Conservation (phyloP, 148 eudicot species). For the Rhododendron ovatum region DNA sequence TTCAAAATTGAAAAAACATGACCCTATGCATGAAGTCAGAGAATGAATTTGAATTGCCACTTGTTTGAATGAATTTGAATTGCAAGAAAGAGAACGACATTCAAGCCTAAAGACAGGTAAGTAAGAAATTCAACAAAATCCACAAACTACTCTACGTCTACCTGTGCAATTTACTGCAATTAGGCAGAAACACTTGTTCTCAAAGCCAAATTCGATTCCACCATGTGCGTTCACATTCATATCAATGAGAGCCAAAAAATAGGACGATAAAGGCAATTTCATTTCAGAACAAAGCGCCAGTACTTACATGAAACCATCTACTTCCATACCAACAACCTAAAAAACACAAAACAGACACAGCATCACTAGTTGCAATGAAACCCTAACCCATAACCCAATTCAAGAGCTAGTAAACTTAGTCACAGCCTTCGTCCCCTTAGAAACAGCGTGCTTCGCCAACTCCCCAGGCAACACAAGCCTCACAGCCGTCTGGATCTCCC, state of each 20-base stretch:
- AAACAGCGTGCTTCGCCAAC: background rate
- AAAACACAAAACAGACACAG: too few species aligned
- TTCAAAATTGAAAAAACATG: too few species aligned
- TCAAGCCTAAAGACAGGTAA: too few species aligned
- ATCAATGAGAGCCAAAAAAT: background rate
- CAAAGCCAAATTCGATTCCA: background rate
- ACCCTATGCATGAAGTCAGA: too few species aligned
- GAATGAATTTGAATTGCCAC: too few species aligned
- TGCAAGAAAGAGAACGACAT: too few species aligned
- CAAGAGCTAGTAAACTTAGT: background rate
- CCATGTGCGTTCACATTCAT: background rate
- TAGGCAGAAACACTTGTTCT: background rate
- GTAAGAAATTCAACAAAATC: too few species aligned
- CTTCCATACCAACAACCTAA: background rate
- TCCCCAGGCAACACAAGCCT: background rate
- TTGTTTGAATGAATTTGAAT: too few species aligned
- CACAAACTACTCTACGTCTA: background rate
- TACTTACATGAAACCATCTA: background rate
- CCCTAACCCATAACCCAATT: background rate
- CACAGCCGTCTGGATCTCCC: constrained; percentile 23
- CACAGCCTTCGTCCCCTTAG: background rate
- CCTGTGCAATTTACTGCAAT: background rate
- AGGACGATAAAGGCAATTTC: background rate
- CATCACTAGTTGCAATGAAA: background rate
- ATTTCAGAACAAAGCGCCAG: background rate